These are phyloP conservation scores for Lipomyces yamanashiensis DNA, from an alignment of 805 yeast genomes.

Conservation along the genomic window DNA sequence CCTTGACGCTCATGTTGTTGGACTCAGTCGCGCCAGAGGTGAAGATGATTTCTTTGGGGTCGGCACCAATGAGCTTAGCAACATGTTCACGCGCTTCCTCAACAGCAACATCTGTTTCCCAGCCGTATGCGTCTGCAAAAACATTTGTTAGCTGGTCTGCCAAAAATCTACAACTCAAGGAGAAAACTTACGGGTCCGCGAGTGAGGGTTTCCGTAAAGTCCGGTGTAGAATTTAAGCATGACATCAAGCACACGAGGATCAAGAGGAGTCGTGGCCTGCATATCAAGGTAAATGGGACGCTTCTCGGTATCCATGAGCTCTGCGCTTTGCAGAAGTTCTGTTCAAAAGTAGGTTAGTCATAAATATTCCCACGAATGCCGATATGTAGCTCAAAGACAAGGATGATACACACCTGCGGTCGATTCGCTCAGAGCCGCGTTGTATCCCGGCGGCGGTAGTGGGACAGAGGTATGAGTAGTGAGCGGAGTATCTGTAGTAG, in stretches of 20 bases:
- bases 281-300: slow-evolving; percentile 95
- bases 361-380: too few relatives aligned
- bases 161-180: not conserved
- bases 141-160: too few relatives aligned
- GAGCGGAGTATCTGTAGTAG: slow-evolving; percentile 25
- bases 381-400: too few relatives aligned
- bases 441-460: slow-evolving; percentile 17
- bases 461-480: slow-evolving; percentile 19
- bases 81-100: slow-evolving; percentile 83
- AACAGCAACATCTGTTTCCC: slow-evolving; percentile 96
- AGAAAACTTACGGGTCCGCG: slow-evolving; percentile 65
- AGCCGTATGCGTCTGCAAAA: slow-evolving; percentile 76
- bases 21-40: slow-evolving; percentile 98
- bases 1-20: slow-evolving; percentile 92
- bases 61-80: slow-evolving; percentile 86
- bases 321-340: slow-evolving; percentile 31
- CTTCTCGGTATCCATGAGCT: slow-evolving; percentile 27
- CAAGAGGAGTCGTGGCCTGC: slow-evolving; percentile 98
- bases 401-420: slow-evolving; percentile 10
- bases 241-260: slow-evolving; percentile 90
- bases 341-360: not conserved
- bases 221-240: slow-evolving; percentile 90
- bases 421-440: slow-evolving; percentile 11
- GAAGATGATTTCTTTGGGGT: slow-evolving; percentile 94
- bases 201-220: slow-evolving; percentile 95